These are phyloP conservation scores for Pythium monospermum DNA, from an alignment of 352 stramenopile species.

Conservation along the genomic window DNA sequence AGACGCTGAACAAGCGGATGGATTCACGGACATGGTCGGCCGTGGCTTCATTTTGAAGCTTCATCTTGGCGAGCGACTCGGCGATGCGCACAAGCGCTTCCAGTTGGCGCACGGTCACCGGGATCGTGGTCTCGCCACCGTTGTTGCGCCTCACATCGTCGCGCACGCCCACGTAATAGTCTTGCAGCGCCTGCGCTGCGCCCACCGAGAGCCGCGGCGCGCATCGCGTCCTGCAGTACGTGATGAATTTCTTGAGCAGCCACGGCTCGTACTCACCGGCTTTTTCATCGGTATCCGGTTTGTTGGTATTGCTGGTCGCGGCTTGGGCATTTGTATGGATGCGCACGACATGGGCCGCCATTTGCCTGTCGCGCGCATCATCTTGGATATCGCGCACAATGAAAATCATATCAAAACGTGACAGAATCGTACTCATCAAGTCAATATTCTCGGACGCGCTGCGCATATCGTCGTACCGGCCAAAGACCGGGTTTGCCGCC, in stretches of 20 bases:
- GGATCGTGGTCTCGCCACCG: constrained; percentile 79
- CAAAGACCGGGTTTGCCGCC: constrained; percentile 97
- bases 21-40: constrained; percentile 95
- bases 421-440: constrained; percentile 98
- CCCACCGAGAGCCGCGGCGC: constrained; percentile 89
- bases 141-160: constrained; percentile 92
- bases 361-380: constrained; percentile 93
- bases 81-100: constrained; percentile 97
- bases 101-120: constrained; percentile 98
- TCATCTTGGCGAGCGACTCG: constrained; percentile 98
- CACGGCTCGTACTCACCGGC: constrained; percentile 69
- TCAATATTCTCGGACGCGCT: constrained; percentile 99
- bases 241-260: constrained; percentile 98
- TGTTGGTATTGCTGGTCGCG: constrained; percentile 20
- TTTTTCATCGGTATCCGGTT: constrained; percentile 21
- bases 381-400: constrained; percentile 98
- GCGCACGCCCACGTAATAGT: constrained; percentile 97
- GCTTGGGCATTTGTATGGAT: constrained; percentile 92
- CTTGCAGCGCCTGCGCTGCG: constrained; percentile 91
- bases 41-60: constrained; percentile 83
- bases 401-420: constrained; percentile 99
- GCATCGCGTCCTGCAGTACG: constrained; percentile 95
- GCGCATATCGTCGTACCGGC: constrained; percentile 98
- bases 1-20: constrained; percentile 97
- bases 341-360: constrained; percentile 97